phyloP scores from a whole-genome alignment of 2,329 filamentous ascomycete species.

The Trichophyton rubrum region DNA sequence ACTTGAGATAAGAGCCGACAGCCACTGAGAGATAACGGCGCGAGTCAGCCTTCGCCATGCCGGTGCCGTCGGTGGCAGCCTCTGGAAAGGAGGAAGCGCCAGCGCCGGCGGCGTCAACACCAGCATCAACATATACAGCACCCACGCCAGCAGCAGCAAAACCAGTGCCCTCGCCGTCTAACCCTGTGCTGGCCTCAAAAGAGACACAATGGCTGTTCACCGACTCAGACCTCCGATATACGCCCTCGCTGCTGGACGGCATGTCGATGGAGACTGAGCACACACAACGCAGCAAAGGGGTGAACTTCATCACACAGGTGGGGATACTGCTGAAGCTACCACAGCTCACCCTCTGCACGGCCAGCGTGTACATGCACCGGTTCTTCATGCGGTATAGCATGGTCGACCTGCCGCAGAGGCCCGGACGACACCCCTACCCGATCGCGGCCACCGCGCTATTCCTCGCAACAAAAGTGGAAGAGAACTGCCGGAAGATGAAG shows the following conservation, averaged over 20 bases:
- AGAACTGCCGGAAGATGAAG: slow-evolving; percentile 91
- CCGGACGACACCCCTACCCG: slow-evolving; percentile 80
- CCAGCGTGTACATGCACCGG: slow-evolving; percentile 86
- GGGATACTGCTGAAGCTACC: slow-evolving; percentile 86
- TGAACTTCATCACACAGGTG: slow-evolving; percentile 93
- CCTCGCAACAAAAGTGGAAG: slow-evolving; percentile 91
- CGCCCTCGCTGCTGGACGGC: slow-evolving; percentile 75
- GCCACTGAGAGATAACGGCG: background rate
- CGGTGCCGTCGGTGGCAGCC: background rate
- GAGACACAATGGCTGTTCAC: slow-evolving; percentile 82
- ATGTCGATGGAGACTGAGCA: slow-evolving; percentile 66
- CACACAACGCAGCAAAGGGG: slow-evolving; percentile 70
- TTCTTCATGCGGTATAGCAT: slow-evolving; percentile 88
- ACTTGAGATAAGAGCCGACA: background rate
- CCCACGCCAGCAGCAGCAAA: background rate
- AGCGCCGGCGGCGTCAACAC: background rate
- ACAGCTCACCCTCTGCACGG: slow-evolving; percentile 82
- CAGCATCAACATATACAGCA: slow-evolving; percentile 12
- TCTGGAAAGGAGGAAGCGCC: background rate
- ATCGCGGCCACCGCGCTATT: slow-evolving; percentile 87
- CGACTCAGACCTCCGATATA: slow-evolving; percentile 65
- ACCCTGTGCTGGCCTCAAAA: slow-evolving; percentile 40
- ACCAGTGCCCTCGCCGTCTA: slow-evolving; percentile 22
- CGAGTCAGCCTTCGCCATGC: background rate
- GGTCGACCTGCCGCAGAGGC: slow-evolving; percentile 53